Base-by-base conservation (phyloP, 495 filamentous ascomycete genomes). In the Aspergillus leporis region DNA sequence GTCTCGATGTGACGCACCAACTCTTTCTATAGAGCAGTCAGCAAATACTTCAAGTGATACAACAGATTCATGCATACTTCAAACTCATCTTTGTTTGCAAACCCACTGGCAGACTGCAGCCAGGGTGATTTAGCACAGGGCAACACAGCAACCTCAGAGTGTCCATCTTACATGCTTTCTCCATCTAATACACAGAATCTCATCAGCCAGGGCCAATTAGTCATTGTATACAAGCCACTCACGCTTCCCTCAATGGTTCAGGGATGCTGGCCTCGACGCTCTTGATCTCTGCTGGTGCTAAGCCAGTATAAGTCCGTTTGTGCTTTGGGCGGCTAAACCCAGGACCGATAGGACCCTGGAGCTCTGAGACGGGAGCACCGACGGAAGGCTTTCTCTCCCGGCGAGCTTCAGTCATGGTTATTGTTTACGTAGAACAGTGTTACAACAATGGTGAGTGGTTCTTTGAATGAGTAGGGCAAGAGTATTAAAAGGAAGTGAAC, bases 1-100 rank as follows among this genome's bases (percentile, higher is more conserved):
- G 95, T 98, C 72, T 98, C 95, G 67, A 98, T 87, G 79, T 98
- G 94, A 47, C 88, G 88, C 52, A 98, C 91, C 46, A 94, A 81
- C 66, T 96, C 92, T 66, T 77, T 83, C 84, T 93, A 73, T 22
- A 38, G 13, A 14, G 30, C 25, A 0, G 50, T 67, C 6, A 64
- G 56, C 19, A 48, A 53, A 51, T 12, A 6, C 4, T 32, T 1
- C 18, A 23, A 18, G 6, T 5, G 34, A 8, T 0, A 12, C 12
- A 7, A 51, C 61, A 43, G 21, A 61, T 23, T 48, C 0, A 45
- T 14, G 64, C 68, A 55, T 77, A 86, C 83, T 73, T 87, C 84
- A 60, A 91, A 90, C 55, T 89, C 83, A 12, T 89, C 86, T 56
- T 92, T 90, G 66, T 82, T 85, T 55, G 76, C 85, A 75, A 98